Evolutionary conservation across 1,284 basidiomycete genomes (phyloP), one percentile per base, ranked within the genome.

Genomic region (Boletus calvinii): DNA sequence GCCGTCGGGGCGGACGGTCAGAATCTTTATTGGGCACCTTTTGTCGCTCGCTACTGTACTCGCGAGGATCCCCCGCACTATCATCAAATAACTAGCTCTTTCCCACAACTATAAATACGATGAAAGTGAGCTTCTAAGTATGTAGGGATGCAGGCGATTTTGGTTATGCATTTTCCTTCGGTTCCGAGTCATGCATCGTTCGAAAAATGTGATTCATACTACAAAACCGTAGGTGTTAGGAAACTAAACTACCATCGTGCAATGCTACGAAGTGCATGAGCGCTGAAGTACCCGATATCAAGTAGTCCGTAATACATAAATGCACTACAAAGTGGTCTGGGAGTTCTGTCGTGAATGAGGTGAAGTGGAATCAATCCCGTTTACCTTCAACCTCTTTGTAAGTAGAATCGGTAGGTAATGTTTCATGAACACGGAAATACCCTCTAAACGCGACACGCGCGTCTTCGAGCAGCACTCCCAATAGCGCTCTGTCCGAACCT

Each of bases 41-140:
- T 35, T 11, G n/a, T 37, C 6, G 1, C 43, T n/a, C 6, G 3
- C 30, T n/a, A 2, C 13, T 34, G 31, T 46, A 36, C 43, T 62
- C 38, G 59, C 1, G 4, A 24, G 62, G 63, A 50, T 37, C 52
- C 47, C 15, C 12, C 59, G 39, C 60, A 69, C 11, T 6, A 29
- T 60, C 38, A 18, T 66, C 22, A 43, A 66, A n/a, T 43, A 43
- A 67, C 31, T 66, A 53, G 60, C 53, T 66, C 30, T 36, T 65
- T 18, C 60, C 65, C 2, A 43, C 53, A 6, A 40, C 42, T 13
- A 29, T 46, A 20, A 68, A 56, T 31, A 67, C 56, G 15, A 67
- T 69, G 36, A 53, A 48, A 9, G 61, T 69, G 44, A 56, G 49
- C 26, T 62, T 65, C 18, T 69, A 52, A n/a, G n/a, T n/a, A n/a